Base-by-base conservation (phyloP, 73 alveolate genomes). In the Urostyla sp. region DNA sequence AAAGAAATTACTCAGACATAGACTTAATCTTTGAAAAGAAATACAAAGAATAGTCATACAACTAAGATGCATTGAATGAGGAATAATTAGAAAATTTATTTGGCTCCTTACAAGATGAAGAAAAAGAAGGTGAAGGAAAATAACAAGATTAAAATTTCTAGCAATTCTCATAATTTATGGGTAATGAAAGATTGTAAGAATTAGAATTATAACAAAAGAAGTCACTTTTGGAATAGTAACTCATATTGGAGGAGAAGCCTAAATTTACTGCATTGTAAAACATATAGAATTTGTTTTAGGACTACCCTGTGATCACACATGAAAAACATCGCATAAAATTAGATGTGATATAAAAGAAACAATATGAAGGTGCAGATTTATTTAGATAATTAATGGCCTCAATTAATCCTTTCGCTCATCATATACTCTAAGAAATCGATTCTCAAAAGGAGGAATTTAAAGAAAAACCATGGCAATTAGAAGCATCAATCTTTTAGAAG, bases 201-300 rank as follows among this genome's bases (percentile, higher is more conserved):
- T 32, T 8, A 58, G 31, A 7, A 11, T 31, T 48, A 6, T 30
- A 69, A 23, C 55, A 69, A 49, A 69, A 69, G 40, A 20, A 48
- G 40, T 7, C 44, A 48, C 67, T 69, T 1, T 18, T 46, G 48
- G 10, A 18, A 2, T 31, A 48, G 69, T 46, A 48, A 27, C 40
- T 69, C 7, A 59, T 69, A 1, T 27, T 54, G 3, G 40, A 46
- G 53, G 72, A 16, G 4, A 40, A 53, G 13, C 83, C 83, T 0
- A 69, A 69, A 45, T 69, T 69, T 55, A 69, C 83, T 48, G 83
- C 83, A 6, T 69, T 69, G 11, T 37, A 69, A 48, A 69, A 69
- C 30, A 27, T 69, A 10, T 16, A 69, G 31, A 45, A 49, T 49
- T 55, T 69, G 8, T 69, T 69, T 69, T 27, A 44, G 15, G 38